Base-by-base conservation (phyloP, 768 basidiomycete species). In the Leccinum variicolor region DNA sequence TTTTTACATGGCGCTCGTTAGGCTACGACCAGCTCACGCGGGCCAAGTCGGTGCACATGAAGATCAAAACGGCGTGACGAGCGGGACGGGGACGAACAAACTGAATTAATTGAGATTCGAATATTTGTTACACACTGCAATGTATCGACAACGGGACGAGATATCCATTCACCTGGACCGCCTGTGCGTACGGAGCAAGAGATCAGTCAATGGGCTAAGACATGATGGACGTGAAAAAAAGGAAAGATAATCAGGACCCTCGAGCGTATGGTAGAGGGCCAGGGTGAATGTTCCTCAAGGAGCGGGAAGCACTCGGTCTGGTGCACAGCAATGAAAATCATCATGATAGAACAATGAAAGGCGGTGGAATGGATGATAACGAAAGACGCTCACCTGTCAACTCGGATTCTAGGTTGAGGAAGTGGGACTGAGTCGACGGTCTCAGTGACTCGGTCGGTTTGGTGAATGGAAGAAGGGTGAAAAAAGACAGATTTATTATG, bases 1-100 rank as follows among this genome's bases (percentile, higher is more conserved):
- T 25, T n/a, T 49, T 33, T 2, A 47, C 14, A 19, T 14, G 3
- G 52, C n/a, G 23, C 50, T 25, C 39, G n/a, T n/a, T 10, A 92
- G 92, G 92, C 0, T 94, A 89, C 67, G 90, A 93, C 67, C 92
- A 93, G 64, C 78, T 94, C 21, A 94, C 92, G 15, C 78, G 86
- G 60, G 83, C 86, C 6, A 93, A 93, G 74, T 85, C 83, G 1
- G 84, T 93, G 21, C 84, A 92, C 66, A 90, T 92, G 88, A 92
- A 92, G 76, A 81, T 89, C 53, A 83, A 83, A 65, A 89, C 83
- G 13, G 58, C 56, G 9, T 68, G 50, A 64, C 13, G 14, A 28
- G 31, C 15, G 33, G 26, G 3, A 25, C 9, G 21, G 31, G 13
- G 47, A 25, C 29, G 21, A 36, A 31, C 8, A 4, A 29, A 34